A percentile compares a stretch with the other conserved stretches of the same genome.
phyloP scores from a whole-genome alignment of 768 basidiomycete species.

The Ephemerocybe angulata region DNA sequence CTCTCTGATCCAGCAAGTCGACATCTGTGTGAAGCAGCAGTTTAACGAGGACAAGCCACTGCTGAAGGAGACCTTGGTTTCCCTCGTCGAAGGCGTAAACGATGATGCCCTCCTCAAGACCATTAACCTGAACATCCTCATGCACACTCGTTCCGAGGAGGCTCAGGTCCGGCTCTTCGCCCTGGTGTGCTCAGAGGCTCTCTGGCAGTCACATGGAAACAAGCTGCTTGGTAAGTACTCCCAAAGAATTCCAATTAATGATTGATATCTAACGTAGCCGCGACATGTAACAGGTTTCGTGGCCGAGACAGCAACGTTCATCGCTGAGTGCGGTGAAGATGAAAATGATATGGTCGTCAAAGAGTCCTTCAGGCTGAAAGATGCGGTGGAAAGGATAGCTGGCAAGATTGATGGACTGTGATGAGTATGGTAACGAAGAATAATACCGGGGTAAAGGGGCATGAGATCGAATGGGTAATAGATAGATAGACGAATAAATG shows the following conservation, averaged over 20 bases:
- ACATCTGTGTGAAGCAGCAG: conserved; percentile 41
- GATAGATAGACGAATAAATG: conserved; percentile 17
- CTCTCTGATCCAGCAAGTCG: conserved; percentile 63
- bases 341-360: conserved; percentile 80
- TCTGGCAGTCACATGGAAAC: conserved; percentile 77
- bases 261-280: not conserved
- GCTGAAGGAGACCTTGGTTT: conserved; percentile 49
- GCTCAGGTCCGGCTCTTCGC: conserved; percentile 65
- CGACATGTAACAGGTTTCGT: conserved; percentile 53
- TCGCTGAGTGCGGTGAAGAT: conserved; percentile 84
- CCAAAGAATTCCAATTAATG: conserved; percentile 1
- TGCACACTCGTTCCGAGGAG: conserved; percentile 88
- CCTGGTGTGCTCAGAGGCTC: conserved; percentile 57
- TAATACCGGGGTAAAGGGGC: not conserved
- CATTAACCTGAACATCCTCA: conserved; percentile 79
- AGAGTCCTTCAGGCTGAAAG: conserved; percentile 64
- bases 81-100: conserved; percentile 49
- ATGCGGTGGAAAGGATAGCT: conserved; percentile 67
- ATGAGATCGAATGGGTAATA: conserved; percentile 12
- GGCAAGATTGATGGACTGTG: conserved; percentile 56
- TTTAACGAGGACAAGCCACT: conserved; percentile 34
- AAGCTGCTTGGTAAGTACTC: conserved; percentile 58
- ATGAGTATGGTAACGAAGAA: conserved; percentile 7
- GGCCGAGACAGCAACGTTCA: conserved; percentile 79
- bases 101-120: conserved; percentile 69